These are phyloP conservation scores for Talaromyces marneffei DNA, from an alignment of 2,329 filamentous ascomycete genomes.

Conservation along the genomic window DNA sequence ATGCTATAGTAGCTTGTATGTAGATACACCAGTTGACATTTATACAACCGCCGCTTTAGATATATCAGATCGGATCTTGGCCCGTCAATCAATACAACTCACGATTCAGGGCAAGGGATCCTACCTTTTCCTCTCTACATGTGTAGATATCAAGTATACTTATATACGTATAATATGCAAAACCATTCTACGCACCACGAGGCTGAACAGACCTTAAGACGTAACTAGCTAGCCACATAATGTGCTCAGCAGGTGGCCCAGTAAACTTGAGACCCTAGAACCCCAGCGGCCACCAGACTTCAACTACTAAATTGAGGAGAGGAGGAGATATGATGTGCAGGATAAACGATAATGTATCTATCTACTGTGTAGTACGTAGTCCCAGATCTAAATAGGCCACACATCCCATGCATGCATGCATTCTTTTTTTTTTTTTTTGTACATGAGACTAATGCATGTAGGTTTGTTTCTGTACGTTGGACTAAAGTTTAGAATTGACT, in stretches of 20 bases:
- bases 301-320: too few relatives aligned
- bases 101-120: background rate
- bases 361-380: too few relatives aligned
- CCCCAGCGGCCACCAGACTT: too few relatives aligned
- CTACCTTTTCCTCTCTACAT: background rate
- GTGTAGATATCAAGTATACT: background rate
- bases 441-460: conserved; percentile 3
- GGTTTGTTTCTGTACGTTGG: background rate
- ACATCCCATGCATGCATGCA: conserved; percentile 2
- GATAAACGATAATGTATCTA: background rate
- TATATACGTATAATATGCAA: too few relatives aligned
- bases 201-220: background rate
- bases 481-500: background rate
- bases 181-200: background rate
- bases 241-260: background rate
- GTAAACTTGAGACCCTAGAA: too few relatives aligned
- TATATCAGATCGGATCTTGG: too few relatives aligned
- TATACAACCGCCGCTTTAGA: too few relatives aligned
- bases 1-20: background rate
- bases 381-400: background rate
- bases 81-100: too few relatives aligned
- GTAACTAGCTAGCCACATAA: background rate
- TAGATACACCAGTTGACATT: too few relatives aligned
- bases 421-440: too few relatives aligned
- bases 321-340: background rate